Evolutionary conservation across 2,329 filamentous ascomycete genomes (phyloP).

Genomic region (Pyrenophora seminiperda): DNA sequence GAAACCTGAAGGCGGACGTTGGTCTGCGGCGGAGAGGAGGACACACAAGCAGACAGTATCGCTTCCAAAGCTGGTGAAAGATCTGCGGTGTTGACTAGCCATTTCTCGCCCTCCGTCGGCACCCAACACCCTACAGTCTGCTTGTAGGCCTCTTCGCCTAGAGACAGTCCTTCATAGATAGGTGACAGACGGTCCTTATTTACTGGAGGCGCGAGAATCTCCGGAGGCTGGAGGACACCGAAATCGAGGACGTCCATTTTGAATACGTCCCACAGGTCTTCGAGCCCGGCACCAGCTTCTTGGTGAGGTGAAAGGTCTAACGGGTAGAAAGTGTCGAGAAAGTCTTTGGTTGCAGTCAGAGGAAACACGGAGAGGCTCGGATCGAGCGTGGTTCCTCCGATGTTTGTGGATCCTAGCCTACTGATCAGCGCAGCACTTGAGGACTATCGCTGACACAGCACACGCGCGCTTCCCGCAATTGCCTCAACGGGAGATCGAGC

Average conservation of each 20-base stretch:
- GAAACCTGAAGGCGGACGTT: background rate
- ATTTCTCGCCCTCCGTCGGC: background rate
- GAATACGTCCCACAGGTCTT: background rate
- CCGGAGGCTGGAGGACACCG: background rate
- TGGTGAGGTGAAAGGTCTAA: too few relatives aligned
- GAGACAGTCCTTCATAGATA: background rate
- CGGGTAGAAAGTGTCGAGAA: too few relatives aligned
- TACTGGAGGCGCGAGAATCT: background rate
- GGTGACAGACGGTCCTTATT: background rate
- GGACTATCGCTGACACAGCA: too few relatives aligned
- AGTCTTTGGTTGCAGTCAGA: too few relatives aligned
- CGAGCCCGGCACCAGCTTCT: background rate
- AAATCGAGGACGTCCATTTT: background rate
- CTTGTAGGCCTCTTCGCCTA: background rate
- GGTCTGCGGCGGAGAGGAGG: background rate
- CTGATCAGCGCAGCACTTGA: too few relatives aligned
- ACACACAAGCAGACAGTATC: background rate
- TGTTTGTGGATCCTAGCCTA: too few relatives aligned
- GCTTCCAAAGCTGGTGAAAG: background rate
- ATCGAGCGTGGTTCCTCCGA: too few relatives aligned
- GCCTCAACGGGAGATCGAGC: too few relatives aligned
- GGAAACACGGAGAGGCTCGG: too few relatives aligned
- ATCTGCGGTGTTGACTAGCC: background rate
- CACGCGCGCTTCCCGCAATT: too few relatives aligned
- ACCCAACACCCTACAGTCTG: background rate